phyloP scores from a whole-genome alignment of 768 basidiomycete species.

The Inosperma sp. region DNA sequence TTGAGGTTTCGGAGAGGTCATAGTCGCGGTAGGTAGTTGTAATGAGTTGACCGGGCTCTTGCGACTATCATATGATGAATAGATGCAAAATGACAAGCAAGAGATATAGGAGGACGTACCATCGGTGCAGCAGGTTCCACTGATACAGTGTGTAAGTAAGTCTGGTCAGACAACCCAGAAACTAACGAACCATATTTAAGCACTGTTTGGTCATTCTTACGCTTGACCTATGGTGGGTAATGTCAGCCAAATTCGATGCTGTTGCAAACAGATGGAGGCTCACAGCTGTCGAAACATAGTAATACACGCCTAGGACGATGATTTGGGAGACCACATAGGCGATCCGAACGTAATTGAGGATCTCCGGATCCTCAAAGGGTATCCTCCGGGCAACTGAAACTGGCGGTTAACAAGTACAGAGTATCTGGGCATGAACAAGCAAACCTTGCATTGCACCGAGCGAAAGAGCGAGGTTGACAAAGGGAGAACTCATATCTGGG shows the following conservation, averaged over 20 bases:
- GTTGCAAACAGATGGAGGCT: constrained; percentile 20
- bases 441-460: constrained; percentile 90
- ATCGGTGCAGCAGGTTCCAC: constrained; percentile 75
- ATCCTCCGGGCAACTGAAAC: constrained; percentile 80
- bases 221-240: constrained; percentile 60
- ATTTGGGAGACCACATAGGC: constrained; percentile 77
- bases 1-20: constrained; percentile 83
- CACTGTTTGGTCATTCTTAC: constrained; percentile 93
- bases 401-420: not conserved
- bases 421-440: constrained; percentile 9
- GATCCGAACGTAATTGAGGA: constrained; percentile 77
- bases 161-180: not conserved
- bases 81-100: not conserved
- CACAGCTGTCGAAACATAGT: constrained; percentile 72
- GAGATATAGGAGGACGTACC: constrained; percentile 49
- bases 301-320: constrained; percentile 70
- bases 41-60: constrained; percentile 66
- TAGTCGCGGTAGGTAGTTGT: constrained; percentile 95
- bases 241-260: not conserved
- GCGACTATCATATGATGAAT: constrained; percentile 38
- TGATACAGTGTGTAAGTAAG: constrained; percentile 25
- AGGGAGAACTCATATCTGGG: constrained; percentile 62
- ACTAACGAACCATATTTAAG: constrained; percentile 81
- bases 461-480: constrained; percentile 83
- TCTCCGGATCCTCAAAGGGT: constrained; percentile 82